phyloP scores from a whole-genome alignment of 2,329 filamentous ascomycete species.

The Fusarium haematococcum region DNA sequence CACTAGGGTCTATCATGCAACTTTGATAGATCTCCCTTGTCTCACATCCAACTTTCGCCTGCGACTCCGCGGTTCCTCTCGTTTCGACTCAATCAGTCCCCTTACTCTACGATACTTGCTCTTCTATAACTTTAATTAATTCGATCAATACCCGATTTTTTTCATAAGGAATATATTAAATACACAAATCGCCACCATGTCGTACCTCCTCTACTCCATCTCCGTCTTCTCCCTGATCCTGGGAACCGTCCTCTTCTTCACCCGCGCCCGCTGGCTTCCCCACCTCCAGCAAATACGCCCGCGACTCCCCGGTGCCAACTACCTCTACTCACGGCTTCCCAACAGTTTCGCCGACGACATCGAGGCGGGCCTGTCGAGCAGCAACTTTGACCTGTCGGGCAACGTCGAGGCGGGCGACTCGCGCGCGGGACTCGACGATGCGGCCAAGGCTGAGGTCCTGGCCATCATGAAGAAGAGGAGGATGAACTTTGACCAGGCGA shows the following conservation, averaged over 20 bases:
- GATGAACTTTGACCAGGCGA: slow-evolving; percentile 90
- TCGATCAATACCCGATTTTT: slow-evolving; percentile 7
- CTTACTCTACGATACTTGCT: background rate
- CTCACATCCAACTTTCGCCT: slow-evolving; percentile 19
- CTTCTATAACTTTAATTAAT: background rate
- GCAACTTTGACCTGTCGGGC: slow-evolving; percentile 82
- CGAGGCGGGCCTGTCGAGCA: slow-evolving; percentile 86
- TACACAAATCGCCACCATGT: slow-evolving; percentile 64
- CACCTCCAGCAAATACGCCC: slow-evolving; percentile 71
- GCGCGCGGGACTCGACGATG: slow-evolving; percentile 83
- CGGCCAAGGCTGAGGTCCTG: slow-evolving; percentile 83
- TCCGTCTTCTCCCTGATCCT: slow-evolving; percentile 77
- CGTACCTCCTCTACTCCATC: slow-evolving; percentile 83
- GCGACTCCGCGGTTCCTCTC: slow-evolving; percentile 28
- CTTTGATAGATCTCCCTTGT: slow-evolving; percentile 16
- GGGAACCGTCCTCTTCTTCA: slow-evolving; percentile 83
- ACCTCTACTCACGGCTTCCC: slow-evolving; percentile 83
- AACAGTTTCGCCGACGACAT: slow-evolving; percentile 84
- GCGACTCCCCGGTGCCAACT: slow-evolving; percentile 64
- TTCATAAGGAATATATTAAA: background rate
- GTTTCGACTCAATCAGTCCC: slow-evolving; percentile 27
- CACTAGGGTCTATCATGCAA: slow-evolving; percentile 33
- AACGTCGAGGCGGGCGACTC: slow-evolving; percentile 86
- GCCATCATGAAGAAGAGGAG: slow-evolving; percentile 89
- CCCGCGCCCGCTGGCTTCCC: slow-evolving; percentile 81